phyloP scores from a whole-genome alignment of 2,329 filamentous ascomycete species.

The Pyrenophora teres region DNA sequence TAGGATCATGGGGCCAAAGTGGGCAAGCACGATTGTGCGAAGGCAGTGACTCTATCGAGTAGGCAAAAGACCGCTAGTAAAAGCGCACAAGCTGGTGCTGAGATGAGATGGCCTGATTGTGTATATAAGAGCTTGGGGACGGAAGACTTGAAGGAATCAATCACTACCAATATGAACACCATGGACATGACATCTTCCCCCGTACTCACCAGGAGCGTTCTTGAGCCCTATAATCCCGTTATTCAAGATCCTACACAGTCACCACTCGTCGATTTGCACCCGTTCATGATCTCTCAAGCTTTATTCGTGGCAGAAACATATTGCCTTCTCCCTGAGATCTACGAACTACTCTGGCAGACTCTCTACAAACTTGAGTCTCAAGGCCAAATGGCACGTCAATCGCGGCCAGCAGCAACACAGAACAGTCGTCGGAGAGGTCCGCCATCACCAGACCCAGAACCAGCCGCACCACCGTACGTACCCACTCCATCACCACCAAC shows the following conservation, averaged over 20 bases:
- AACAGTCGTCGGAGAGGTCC: background rate
- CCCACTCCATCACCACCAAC: background rate
- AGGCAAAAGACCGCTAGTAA: conserved; percentile 6
- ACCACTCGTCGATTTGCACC: background rate
- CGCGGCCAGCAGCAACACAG: background rate
- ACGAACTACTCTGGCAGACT: conserved; percentile 1
- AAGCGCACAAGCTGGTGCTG: conserved; percentile 10
- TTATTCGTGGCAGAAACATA: background rate
- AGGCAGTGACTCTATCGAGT: conserved; percentile 10
- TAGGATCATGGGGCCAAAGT: conserved; percentile 19
- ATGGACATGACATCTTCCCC: conserved; percentile 1
- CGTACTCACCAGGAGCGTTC: background rate
- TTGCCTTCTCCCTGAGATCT: background rate
- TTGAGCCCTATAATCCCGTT: background rate
- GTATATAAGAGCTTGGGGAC: conserved; percentile 12
- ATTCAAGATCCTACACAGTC: background rate
- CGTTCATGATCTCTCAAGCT: background rate
- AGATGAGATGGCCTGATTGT: conserved; percentile 13
- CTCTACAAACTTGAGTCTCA: background rate
- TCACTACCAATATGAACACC: background rate
- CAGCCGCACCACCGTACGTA: conserved; percentile 37
- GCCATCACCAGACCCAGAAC: conserved; percentile 29
- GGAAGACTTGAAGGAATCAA: background rate
- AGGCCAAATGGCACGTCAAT: background rate
- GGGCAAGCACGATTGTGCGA: conserved; percentile 11